A percentile compares a stretch with the other conserved stretches of the same genome.
phyloP scores from a whole-genome alignment of 192 early-diverging fungal genomes.

The Borealophlyctis nickersoniae region DNA sequence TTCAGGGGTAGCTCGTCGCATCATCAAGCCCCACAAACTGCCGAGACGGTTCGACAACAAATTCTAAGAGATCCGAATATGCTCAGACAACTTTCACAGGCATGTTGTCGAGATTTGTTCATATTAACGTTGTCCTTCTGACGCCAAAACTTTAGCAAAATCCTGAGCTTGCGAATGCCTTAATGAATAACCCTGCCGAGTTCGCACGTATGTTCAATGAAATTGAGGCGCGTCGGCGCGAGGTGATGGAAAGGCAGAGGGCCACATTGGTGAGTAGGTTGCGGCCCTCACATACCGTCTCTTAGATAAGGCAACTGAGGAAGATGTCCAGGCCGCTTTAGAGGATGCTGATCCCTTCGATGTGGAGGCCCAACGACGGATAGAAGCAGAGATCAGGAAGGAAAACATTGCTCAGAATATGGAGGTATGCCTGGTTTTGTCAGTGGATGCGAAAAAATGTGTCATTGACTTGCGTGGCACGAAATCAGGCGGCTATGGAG shows the following conservation, averaged over 20 bases:
- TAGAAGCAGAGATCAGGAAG: slow-evolving; percentile 86
- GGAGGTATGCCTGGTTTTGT: slow-evolving; percentile 39
- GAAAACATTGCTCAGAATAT: slow-evolving; percentile 80
- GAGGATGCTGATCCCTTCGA: slow-evolving; percentile 83
- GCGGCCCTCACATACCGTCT: not conserved
- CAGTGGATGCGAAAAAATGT: too few relatives aligned
- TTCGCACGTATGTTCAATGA: slow-evolving; percentile 62
- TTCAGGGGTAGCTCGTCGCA: slow-evolving; percentile 1
- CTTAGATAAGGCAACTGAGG: not conserved
- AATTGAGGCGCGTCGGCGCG: slow-evolving; percentile 53
- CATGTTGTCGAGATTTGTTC: slow-evolving; percentile 24
- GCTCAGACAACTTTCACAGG: slow-evolving; percentile 55
- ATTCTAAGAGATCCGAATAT: slow-evolving; percentile 58
- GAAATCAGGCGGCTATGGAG: slow-evolving; percentile 73
- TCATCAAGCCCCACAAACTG: slow-evolving; percentile 27
- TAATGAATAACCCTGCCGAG: slow-evolving; percentile 60
- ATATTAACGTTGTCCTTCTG: not conserved
- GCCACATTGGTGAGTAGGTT: slow-evolving; percentile 38
- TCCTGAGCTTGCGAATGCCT: slow-evolving; percentile 63
- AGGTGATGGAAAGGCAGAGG: slow-evolving; percentile 50
- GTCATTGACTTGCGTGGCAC: not conserved
- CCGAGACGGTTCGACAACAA: slow-evolving; percentile 59
- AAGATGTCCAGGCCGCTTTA: slow-evolving; percentile 41
- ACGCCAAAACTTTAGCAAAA: slow-evolving; percentile 37
- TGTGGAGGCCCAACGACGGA: slow-evolving; percentile 83